Base-by-base conservation (phyloP, 768 basidiomycete genomes). In the Suillus weaverae region DNA sequence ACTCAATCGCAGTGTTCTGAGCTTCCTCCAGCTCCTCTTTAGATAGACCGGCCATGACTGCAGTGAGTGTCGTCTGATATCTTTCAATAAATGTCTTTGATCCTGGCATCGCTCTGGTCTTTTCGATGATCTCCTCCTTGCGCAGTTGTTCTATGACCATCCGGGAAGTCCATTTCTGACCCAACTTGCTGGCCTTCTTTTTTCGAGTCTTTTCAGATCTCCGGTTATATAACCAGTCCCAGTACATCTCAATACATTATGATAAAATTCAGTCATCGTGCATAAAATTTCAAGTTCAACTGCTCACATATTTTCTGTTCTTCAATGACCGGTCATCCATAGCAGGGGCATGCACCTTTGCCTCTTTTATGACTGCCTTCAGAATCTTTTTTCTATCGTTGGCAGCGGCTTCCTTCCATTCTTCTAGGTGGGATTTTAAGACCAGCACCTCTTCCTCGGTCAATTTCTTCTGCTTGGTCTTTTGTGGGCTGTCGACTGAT, bases 1-100 rank as follows among this genome's bases (percentile, higher is more conserved):
- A 63, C n/a, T 61, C 10, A 0, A 43, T 33, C 0, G 32, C 56
- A 20, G 43, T 33, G 26, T 35, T 36, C 57, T 61, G 11, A 5
- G 55, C 56, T 13, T 63, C 38, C 9, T 63, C 18, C 9, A 63
- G 13, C 43, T 63, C 30, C 36, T 60, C 54, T 22, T 63, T 43
- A 13, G 38, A 44, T 43, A 63, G 38, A 13, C 57, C 18, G 9
- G 5, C 38, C 62, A 63, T 46, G 3, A 63, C 20, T 41, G 56
- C 18, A 20, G 30, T 44, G 16, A 51, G 50, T 16, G 50, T 51
- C 2, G 16, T 18, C 50, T 51, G 50, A 18, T 51, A 51, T 51
- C 30, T 51, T 51, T 51, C 16, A 30, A 51, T 32, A 30, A 51
- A 51, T 32, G 3, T 30, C 50, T 51, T 30, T 0, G 8, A 51